Conservation (phyloP, 1,139 yeast species). For the Pichia terricola region DNA sequence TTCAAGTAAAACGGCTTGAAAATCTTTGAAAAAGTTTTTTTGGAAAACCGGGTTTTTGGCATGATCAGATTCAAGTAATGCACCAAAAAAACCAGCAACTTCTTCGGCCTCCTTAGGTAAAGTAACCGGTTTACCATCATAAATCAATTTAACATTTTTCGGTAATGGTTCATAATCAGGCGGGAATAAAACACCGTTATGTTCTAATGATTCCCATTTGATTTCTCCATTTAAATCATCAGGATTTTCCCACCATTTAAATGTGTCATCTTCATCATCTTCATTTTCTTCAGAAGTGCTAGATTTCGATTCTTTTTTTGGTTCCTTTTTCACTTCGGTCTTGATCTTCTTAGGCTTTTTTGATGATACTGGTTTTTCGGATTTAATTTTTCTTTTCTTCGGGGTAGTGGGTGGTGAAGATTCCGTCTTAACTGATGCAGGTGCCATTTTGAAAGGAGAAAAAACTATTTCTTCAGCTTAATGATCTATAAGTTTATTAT, state of each 20-base stretch:
- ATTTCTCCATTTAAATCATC: conserved; percentile 63
- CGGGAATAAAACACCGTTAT: conserved; percentile 88
- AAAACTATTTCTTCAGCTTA: too few species aligned
- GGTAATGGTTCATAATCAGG: conserved; percentile 89
- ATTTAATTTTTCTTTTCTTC: conserved; percentile 1
- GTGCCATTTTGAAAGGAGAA: not conserved
- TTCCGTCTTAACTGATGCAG: not conserved
- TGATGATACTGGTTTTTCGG: conserved; percentile 1
- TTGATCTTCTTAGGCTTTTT: not conserved
- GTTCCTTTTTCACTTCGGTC: not conserved
- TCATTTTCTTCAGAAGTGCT: not conserved
- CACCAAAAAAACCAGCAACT: conserved; percentile 92
- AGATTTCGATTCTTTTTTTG: not conserved
- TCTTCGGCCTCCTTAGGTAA: conserved; percentile 84
- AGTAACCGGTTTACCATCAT: conserved; percentile 64
- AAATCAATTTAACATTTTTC: conserved; percentile 61
- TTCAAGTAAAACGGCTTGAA: conserved; percentile 57
- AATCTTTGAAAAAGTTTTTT: conserved; percentile 78
- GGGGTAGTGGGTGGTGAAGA: not conserved
- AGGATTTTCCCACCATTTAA: conserved; percentile 83
- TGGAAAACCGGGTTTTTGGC: conserved; percentile 81
- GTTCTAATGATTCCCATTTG: conserved; percentile 82
- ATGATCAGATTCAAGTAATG: conserved; percentile 81
- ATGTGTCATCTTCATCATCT: conserved; percentile 49
- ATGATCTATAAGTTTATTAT: too few species aligned